Evolutionary conservation across 805 yeast genomes (phyloP), one percentile per base, ranked within the genome.

Genomic region (Metschnikowia santaceciliae): DNA sequence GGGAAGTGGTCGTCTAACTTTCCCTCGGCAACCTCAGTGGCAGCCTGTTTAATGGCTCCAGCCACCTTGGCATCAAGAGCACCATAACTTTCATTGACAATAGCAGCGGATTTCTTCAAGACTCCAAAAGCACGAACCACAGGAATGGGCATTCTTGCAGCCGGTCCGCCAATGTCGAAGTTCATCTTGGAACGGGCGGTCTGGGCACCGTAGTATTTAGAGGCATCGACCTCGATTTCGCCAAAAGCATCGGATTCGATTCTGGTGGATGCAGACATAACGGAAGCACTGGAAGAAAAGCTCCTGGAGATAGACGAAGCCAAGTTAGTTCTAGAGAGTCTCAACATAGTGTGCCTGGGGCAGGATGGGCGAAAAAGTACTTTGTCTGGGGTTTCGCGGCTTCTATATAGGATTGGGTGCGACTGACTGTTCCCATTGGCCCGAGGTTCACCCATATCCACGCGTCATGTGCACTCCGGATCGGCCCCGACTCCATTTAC

Each of bases 181-280:
- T 94, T 94, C 72, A 84, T 86, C 60, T 83, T 79, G 19, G 98
- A 91, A 74, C 98, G 83, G 65, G 88, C 91, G 55, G 99, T 94
- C 75, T 94, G 99, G 42, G 98, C 98, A 54, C 99, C 99, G 92
- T 97, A 92, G 79, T 92, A 92, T 70, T 81, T 84, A 62, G 88
- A 80, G 56, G 82, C 75, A 53, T 88, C 90, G 47, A 92, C 99
- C 68, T 90, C 90, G 65, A 94, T 87, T 67, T 89, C 96, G 61
- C 99, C 99, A 65, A 92, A 94, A 47, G 98, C 98, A 74, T 92
- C 99, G 52, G 90, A 79, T 71, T 92, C 99, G 51, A 80, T 81
- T 76, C 99, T 82, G 56, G 71, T 65, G 49, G 63, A 56, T n/a
- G 51, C 57, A 19, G 55, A 49, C 51, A 64, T 55, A 48, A 56